Percentiles rank a stretch among this genome's conserved stretches.
phyloP scores from a whole-genome alignment of 2,329 filamentous ascomycete genomes.

The Cytospora chrysosperma region DNA sequence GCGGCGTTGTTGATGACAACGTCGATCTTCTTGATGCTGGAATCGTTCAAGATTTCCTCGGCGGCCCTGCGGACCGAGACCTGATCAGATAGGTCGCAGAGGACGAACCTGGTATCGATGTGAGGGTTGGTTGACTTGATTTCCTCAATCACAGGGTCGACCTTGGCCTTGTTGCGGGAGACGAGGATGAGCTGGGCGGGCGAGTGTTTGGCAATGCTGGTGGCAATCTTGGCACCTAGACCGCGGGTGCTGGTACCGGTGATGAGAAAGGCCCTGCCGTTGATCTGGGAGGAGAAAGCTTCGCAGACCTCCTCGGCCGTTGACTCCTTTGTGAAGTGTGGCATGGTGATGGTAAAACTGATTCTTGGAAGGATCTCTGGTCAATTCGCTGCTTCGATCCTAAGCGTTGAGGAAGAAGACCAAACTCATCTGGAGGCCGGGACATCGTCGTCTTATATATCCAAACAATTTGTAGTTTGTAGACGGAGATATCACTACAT shows the following conservation, averaged over 20 bases:
- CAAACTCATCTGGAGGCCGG: no score
- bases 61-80: constrained; percentile 39
- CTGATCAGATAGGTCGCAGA: constrained; percentile 41
- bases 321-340: constrained; percentile 10
- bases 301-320: constrained; percentile 18
- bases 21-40: constrained; percentile 37
- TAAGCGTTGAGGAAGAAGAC: no score
- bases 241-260: constrained; percentile 25
- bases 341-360: constrained; percentile 2
- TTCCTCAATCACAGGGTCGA: constrained; percentile 35
- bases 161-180: constrained; percentile 23
- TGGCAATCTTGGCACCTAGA: constrained; percentile 24
- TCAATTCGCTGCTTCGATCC: no score
- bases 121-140: constrained; percentile 32
- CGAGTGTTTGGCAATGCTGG: constrained; percentile 21
- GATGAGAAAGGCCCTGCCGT: constrained; percentile 24
- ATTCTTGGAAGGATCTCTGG: neutral
- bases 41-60: constrained; percentile 33
- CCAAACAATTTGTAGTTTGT: no score
- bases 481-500: no score
- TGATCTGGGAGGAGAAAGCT: constrained; percentile 14
- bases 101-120: constrained; percentile 34
- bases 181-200: constrained; percentile 27
- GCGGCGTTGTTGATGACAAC: constrained; percentile 48
- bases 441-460: no score